These are phyloP conservation scores for Teunomyces stri DNA, from an alignment of 805 yeast genomes.

Conservation along the genomic window DNA sequence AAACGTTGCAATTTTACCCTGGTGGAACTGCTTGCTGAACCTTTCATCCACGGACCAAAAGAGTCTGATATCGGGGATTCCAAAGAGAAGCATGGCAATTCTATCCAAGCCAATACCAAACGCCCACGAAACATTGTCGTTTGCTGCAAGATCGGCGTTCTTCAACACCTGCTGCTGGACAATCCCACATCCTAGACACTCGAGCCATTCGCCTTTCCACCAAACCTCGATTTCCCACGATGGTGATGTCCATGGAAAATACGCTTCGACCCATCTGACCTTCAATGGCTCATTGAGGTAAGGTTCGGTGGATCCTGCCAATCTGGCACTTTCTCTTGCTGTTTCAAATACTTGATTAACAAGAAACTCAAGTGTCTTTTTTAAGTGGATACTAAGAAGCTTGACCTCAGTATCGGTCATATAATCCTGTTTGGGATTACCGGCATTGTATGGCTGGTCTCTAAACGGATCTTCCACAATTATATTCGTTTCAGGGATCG, in stretches of 20 bases:
- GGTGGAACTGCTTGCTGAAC: slow-evolving; percentile 67
- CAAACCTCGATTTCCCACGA: slow-evolving; percentile 98
- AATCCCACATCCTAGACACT: slow-evolving; percentile 94
- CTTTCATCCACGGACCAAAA: slow-evolving; percentile 88
- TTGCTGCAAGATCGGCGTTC: slow-evolving; percentile 57
- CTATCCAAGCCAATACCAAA: slow-evolving; percentile 95
- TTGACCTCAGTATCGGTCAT: slow-evolving; percentile 70
- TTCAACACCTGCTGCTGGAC: slow-evolving; percentile 75
- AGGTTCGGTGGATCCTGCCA: slow-evolving; percentile 56
- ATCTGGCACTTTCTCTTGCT: slow-evolving; percentile 60
- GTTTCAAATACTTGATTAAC: slow-evolving; percentile 79
- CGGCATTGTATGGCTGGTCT: slow-evolving; percentile 46
- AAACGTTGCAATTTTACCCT: slow-evolving; percentile 67
- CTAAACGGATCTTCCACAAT: slow-evolving; percentile 70
- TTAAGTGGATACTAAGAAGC: slow-evolving; percentile 72
- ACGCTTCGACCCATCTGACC: slow-evolving; percentile 92
- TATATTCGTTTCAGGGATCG: slow-evolving; percentile 65
- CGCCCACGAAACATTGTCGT: slow-evolving; percentile 87
- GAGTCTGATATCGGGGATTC: slow-evolving; percentile 90
- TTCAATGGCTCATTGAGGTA: slow-evolving; percentile 72
- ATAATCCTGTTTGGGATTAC: slow-evolving; percentile 78
- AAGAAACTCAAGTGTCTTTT: slow-evolving; percentile 78
- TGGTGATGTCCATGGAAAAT: slow-evolving; percentile 98
- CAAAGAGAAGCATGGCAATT: slow-evolving; percentile 92
- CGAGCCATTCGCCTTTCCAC: slow-evolving; percentile 99